phyloP scores from a whole-genome alignment of 495 filamentous ascomycete species.

The Staphylotrichum longicolle region DNA sequence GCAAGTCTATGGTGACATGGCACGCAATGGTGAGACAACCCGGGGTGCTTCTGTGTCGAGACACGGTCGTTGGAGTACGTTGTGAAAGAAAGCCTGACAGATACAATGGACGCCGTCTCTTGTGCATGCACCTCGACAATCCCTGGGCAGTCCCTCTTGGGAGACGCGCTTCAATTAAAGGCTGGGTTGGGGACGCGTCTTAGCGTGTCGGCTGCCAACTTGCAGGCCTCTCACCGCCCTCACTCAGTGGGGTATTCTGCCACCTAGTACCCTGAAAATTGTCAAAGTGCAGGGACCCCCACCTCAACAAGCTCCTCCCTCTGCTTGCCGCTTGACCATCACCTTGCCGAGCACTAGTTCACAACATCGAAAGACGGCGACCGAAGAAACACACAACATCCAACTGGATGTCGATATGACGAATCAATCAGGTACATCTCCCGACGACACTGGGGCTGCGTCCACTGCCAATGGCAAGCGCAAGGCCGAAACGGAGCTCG shows the following conservation, averaged over 20 bases:
- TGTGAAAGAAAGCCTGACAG: no score
- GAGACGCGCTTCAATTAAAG: constrained; percentile 33
- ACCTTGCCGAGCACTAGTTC: neutral
- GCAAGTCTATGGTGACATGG: constrained; percentile 6
- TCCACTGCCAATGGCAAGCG: constrained; percentile 29
- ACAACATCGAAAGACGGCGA: constrained; percentile 12
- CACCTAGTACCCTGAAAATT: neutral
- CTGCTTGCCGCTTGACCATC: neutral
- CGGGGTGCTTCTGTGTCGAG: no score
- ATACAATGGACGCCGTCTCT: no score
- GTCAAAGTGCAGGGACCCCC: constrained; percentile 3
- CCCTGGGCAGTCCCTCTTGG: neutral
- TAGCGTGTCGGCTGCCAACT: neutral
- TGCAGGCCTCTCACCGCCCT: constrained; percentile 14
- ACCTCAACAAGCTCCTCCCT: neutral
- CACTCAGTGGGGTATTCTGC: constrained; percentile 15
- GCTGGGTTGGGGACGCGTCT: constrained; percentile 21
- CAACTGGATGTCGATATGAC: constrained; percentile 4
- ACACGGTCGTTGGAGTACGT: no score
- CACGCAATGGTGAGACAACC: neutral
- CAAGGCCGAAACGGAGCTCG: constrained; percentile 33
- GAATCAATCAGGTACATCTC: neutral
- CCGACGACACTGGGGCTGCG: neutral
- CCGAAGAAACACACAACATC: neutral
- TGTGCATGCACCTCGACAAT: neutral